Conservation (phyloP, 2,329 filamentous ascomycete species). For the Cucurbitaria berberidis region DNA sequence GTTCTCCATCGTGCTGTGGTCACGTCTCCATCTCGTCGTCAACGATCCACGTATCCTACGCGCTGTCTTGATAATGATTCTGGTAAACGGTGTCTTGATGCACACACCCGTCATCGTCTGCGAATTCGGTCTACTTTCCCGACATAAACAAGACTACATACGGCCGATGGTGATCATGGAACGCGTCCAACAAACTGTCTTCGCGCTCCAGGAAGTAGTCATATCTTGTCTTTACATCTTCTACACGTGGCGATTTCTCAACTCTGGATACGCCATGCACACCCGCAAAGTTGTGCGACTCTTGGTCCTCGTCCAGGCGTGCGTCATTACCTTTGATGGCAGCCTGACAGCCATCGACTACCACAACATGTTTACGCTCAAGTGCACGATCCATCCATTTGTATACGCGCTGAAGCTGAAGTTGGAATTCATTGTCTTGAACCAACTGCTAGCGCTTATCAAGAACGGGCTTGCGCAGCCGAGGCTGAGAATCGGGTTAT, state of each 20-base stretch:
- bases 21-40: conserved; percentile 63
- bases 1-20: conserved; percentile 64
- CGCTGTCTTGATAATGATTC: conserved; percentile 60
- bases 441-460: conserved; percentile 23
- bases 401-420: conserved; percentile 54
- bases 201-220: conserved; percentile 42
- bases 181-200: conserved; percentile 46
- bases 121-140: conserved; percentile 7
- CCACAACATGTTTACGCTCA: conserved; percentile 10
- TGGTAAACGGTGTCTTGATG: conserved; percentile 57
- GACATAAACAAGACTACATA: conserved; percentile 3
- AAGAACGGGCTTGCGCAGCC: conserved; percentile 6
- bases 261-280: conserved; percentile 34
- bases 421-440: conserved; percentile 59
- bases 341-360: conserved; percentile 11
- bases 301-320: conserved; percentile 8
- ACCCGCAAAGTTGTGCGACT: conserved; percentile 7
- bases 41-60: conserved; percentile 54
- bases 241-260: conserved; percentile 50
- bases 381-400: conserved; percentile 40
- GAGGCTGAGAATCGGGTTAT: background rate
- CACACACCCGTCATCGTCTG: conserved; percentile 58
- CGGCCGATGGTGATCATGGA: conserved; percentile 12
- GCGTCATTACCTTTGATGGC: conserved; percentile 13
- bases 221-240: conserved; percentile 55